phyloP scores from a whole-genome alignment of 1,284 basidiomycete genomes.

The Porogramme epimiltina region DNA sequence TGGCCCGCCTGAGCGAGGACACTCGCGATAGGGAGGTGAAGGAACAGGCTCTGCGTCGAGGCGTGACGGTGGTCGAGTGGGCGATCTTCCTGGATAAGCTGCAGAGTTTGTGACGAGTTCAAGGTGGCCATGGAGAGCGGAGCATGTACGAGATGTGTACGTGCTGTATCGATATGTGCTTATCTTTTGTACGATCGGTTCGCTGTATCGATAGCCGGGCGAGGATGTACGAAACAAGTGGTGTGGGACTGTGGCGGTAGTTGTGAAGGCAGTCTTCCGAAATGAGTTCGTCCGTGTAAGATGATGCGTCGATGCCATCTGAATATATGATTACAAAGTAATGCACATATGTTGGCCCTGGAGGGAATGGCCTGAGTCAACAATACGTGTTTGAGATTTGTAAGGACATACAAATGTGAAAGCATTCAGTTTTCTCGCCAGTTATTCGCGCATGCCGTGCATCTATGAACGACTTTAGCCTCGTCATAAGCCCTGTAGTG shows the following conservation, averaged over 20 bases:
- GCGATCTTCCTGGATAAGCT: conserved; percentile 69
- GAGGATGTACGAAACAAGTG: too few relatives aligned
- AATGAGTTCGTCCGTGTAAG: too few relatives aligned
- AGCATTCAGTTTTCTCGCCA: conserved; percentile 58
- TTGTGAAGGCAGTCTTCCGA: too few relatives aligned
- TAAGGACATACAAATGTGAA: too few relatives aligned
- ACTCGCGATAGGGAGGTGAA: conserved; percentile 67
- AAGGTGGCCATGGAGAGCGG: not conserved
- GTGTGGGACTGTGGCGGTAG: too few relatives aligned
- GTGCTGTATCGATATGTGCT: not conserved
- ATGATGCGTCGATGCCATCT: too few relatives aligned
- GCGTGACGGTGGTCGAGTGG: conserved; percentile 73
- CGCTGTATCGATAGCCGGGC: not conserved
- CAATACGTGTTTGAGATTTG: too few relatives aligned
- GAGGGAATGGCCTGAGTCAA: too few relatives aligned
- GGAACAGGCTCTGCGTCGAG: conserved; percentile 63
- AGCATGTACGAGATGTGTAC: conserved; percentile 1
- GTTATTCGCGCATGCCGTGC: conserved; percentile 56
- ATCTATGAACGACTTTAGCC: conserved; percentile 37
- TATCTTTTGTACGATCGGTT: not conserved
- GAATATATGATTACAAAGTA: too few relatives aligned
- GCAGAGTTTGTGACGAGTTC: conserved; percentile 28
- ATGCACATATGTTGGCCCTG: too few relatives aligned
- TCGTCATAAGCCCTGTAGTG: too few relatives aligned
- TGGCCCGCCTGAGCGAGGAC: conserved; percentile 59